phyloP scores from a whole-genome alignment of 1,284 basidiomycete genomes.

The Puccinia polysora region DNA sequence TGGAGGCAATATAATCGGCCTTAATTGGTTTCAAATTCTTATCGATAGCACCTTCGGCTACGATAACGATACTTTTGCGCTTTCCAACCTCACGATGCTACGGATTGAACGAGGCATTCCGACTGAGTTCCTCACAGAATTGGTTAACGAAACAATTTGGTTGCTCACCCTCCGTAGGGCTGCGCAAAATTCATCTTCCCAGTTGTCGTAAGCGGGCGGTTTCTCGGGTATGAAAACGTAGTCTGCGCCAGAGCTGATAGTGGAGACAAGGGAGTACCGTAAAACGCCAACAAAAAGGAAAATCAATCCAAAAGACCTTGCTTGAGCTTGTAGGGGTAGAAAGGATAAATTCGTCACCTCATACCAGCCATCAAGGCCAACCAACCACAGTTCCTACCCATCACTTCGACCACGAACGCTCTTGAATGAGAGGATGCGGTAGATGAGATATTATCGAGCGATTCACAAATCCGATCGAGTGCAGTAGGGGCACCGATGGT shows the following conservation, averaged over 20 bases:
- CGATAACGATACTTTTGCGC: slow-evolving; percentile 95
- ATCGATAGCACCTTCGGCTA: slow-evolving; percentile 93
- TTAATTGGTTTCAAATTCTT: slow-evolving; percentile 80
- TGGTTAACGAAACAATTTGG: slow-evolving; percentile 7
- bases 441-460: slow-evolving; percentile 95
- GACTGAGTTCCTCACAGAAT: not conserved
- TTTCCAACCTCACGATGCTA: slow-evolving; percentile 88
- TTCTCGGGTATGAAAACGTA: slow-evolving; percentile 95
- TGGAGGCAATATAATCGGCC: slow-evolving; percentile 81
- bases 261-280: not conserved
- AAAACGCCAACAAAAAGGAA: not conserved
- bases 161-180: slow-evolving; percentile 65
- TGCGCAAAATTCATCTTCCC: slow-evolving; percentile 90
- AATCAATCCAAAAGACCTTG: not conserved
- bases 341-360: too few species aligned
- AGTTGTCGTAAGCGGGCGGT: slow-evolving; percentile 71
- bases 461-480: slow-evolving; percentile 90
- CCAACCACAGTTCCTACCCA: slow-evolving; percentile 99
- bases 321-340: slow-evolving; percentile 41
- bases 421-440: slow-evolving; percentile 92
- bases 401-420: slow-evolving; percentile 97
- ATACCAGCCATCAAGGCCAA: slow-evolving; percentile 87
- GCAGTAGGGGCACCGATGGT: slow-evolving; percentile 96
- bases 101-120: not conserved
- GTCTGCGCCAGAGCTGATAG: slow-evolving; percentile 76